phyloP scores from a whole-genome alignment of 1,284 basidiomycete species.

The Boletus semigastroideus region DNA sequence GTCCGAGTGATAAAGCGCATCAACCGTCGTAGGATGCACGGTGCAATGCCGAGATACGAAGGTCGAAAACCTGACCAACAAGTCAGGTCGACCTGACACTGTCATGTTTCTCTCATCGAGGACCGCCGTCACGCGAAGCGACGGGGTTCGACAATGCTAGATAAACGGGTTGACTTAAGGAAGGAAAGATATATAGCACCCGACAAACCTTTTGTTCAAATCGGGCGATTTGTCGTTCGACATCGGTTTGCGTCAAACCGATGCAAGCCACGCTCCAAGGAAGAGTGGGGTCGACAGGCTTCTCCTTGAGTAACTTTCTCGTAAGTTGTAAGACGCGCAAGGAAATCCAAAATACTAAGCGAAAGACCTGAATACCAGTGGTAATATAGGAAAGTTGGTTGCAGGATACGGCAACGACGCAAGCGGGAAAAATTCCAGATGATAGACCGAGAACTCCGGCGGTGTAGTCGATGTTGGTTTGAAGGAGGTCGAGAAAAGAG shows the following conservation, averaged over 20 bases:
- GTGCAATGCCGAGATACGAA: conserved; percentile 35
- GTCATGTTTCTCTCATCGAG: conserved; percentile 49
- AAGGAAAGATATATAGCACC: background rate
- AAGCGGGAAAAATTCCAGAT: conserved; percentile 59
- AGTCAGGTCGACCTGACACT: conserved; percentile 56
- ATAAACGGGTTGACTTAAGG: conserved; percentile 9
- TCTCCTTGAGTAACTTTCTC: conserved; percentile 25
- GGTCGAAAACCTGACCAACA: conserved; percentile 43
- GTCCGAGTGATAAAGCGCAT: conserved; percentile 55
- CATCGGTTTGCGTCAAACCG: conserved; percentile 37
- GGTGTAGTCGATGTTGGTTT: conserved; percentile 31
- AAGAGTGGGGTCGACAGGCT: conserved; percentile 29
- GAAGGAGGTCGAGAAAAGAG: conserved; percentile 39
- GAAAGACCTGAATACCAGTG: conserved; percentile 49
- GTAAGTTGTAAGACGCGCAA: conserved; percentile 47
- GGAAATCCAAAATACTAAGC: conserved; percentile 59
- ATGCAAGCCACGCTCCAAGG: conserved; percentile 56
- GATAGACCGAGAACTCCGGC: conserved; percentile 59
- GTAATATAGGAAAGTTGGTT: conserved; percentile 44
- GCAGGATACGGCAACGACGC: conserved; percentile 49
- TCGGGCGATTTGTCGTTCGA: conserved; percentile 38
- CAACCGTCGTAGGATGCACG: conserved; percentile 43
- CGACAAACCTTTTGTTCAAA: conserved; percentile 39
- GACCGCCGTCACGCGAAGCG: conserved; percentile 51
- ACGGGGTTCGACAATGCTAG: conserved; percentile 23